A percentile compares a stretch with the other conserved stretches of the same genome.
These are phyloP conservation scores for Thraustochytrium sp. DNA, from an alignment of 352 stramenopile species.

Conservation along the genomic window DNA sequence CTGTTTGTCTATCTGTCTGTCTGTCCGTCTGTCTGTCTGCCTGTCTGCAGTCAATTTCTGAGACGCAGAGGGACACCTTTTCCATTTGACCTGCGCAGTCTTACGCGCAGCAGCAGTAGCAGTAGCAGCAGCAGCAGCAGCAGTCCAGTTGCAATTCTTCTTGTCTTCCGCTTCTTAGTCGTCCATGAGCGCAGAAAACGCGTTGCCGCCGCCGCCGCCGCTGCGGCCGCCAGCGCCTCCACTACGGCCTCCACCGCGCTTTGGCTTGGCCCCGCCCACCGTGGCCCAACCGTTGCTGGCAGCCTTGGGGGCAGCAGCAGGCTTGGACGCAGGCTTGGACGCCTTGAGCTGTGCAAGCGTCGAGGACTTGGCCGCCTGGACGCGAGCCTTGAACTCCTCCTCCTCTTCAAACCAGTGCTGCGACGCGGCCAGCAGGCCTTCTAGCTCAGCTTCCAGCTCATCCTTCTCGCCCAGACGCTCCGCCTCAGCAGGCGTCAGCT, in stretches of 20 bases:
- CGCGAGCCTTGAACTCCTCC: constrained; percentile 19
- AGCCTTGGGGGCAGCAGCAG: not conserved
- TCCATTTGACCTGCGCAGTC: too few species aligned
- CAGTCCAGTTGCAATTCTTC: too few species aligned
- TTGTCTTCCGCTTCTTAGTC: not conserved
- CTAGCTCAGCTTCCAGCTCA: not conserved
- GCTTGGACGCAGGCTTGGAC: not conserved
- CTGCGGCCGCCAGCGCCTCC: not conserved
- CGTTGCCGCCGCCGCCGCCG: not conserved
- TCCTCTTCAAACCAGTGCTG: constrained; percentile 26
- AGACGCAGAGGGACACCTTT: too few species aligned
- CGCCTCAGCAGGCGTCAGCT: constrained; percentile 1
- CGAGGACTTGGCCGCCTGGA: not conserved
- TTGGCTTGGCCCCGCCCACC: not conserved
- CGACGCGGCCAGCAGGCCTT: not conserved
- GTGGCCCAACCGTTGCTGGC: not conserved
- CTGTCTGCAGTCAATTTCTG: too few species aligned
- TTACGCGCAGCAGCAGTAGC: too few species aligned
- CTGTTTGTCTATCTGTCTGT: too few species aligned
- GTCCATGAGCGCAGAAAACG: not conserved
- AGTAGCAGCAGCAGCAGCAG: too few species aligned
- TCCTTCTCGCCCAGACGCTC: constrained; percentile 7
- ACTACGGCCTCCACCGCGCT: not conserved
- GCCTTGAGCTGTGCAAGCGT: not conserved
- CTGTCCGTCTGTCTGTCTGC: too few species aligned